Evolutionary conservation across 2,329 filamentous ascomycete genomes (phyloP).

Genomic region (Alternaria sp.): DNA sequence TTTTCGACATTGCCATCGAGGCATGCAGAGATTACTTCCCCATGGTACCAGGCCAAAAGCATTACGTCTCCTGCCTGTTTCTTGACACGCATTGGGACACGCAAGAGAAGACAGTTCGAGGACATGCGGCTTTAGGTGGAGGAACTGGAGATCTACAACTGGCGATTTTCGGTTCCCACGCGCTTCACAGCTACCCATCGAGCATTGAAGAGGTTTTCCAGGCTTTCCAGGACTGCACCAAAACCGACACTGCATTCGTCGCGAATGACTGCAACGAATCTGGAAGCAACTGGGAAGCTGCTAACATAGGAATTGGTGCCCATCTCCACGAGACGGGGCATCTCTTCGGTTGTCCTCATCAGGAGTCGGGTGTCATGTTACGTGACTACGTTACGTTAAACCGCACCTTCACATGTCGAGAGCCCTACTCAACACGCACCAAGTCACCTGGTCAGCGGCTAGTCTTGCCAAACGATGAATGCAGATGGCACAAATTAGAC

Average conservation of each 20-base stretch:
- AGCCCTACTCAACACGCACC: conserved; percentile 87
- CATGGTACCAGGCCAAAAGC: conserved; percentile 77
- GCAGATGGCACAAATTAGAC: conserved; percentile 90
- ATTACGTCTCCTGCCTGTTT: conserved; percentile 86
- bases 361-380: conserved; percentile 91
- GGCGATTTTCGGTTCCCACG: conserved; percentile 92
- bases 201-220: conserved; percentile 89
- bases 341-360: conserved; percentile 87
- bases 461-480: conserved; percentile 81
- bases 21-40: conserved; percentile 82
- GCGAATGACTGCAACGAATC: conserved; percentile 88
- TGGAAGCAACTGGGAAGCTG: conserved; percentile 94
- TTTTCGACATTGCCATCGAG: conserved; percentile 80
- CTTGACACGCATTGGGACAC: conserved; percentile 91
- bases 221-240: conserved; percentile 89
- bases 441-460: conserved; percentile 79
- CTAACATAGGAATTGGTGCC: conserved; percentile 90
- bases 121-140: conserved; percentile 86
- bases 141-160: conserved; percentile 77
- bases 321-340: conserved; percentile 93
- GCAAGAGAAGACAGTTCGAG: conserved; percentile 72
- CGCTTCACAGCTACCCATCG: conserved; percentile 88
- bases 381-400: conserved; percentile 87
- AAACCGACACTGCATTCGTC: conserved; percentile 80
- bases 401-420: conserved; percentile 80